These are phyloP conservation scores for Mortierella sp. DNA, from an alignment of 371 early-diverging fungal species.

Conservation along the genomic window DNA sequence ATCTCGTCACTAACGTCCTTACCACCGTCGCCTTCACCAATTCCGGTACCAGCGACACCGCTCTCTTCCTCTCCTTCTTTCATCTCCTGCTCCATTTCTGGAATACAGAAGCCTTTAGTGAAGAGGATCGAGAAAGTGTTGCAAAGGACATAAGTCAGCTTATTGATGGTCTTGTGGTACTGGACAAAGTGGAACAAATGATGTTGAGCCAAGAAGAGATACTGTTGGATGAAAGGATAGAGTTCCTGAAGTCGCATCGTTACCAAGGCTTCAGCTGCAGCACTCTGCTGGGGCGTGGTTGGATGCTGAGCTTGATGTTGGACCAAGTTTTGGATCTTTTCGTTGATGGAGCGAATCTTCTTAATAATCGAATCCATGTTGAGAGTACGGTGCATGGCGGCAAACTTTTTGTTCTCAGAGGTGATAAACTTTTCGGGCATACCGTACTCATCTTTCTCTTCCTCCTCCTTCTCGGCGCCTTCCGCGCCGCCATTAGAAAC, in stretches of 20 bases:
- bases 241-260: conserved; percentile 61
- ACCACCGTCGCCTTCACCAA: conserved; percentile 95
- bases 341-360: conserved; percentile 42
- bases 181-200: conserved; percentile 70
- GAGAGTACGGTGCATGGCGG: conserved; percentile 44
- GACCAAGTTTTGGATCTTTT: conserved; percentile 46
- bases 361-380: conserved; percentile 53
- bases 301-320: conserved; percentile 19
- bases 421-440: conserved; percentile 69
- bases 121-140: conserved; percentile 82
- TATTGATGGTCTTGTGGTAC: conserved; percentile 79
- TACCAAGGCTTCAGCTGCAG: conserved; percentile 44
- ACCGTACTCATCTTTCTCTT: conserved; percentile 64
- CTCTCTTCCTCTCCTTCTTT: conserved; percentile 74
- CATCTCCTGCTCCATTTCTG: conserved; percentile 75
- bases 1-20: conserved; percentile 97
- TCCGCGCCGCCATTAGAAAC: conserved; percentile 9
- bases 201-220: conserved; percentile 71
- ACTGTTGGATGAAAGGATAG: conserved; percentile 78
- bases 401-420: conserved; percentile 54
- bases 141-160: conserved; percentile 74
- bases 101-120: conserved; percentile 88
- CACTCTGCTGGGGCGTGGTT: conserved; percentile 11
- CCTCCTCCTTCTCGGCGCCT: conserved; percentile 36
- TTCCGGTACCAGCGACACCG: conserved; percentile 85